Evolutionary conservation across 2,329 filamentous ascomycete species (phyloP), one percentile per base, ranked within the genome.

Genomic region (Mariannaea sp.): DNA sequence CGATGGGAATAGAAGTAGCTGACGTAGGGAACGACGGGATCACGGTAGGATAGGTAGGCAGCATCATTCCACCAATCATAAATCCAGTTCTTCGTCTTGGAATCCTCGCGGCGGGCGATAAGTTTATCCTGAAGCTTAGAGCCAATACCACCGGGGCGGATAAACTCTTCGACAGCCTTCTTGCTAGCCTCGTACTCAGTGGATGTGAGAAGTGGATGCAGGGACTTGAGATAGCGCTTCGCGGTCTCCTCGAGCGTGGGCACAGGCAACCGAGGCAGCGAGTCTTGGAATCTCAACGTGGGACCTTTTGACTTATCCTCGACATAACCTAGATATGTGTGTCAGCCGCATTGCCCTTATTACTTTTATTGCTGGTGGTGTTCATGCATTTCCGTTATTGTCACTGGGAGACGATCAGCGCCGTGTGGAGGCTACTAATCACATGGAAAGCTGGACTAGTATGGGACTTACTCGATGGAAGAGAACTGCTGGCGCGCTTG

Each of bases 1-100:
- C 91, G 86, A 78, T 97, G 93, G 49, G 92, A 97, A 80, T 99
- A 99, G 79, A 99, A 99, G 83, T 99, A 99, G 75, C 91, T 96
- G 68, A 99, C 94, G 71, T 97, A 99, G 57, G 94, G 94, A 14
- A 97, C 90, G 40, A 99, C 90, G 9, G 94, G 94, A 72, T 97
- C 94, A 62, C 93, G 89, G 79, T 97, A 97, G 61, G 77, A 82
- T 61, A 99, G 85, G 76, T 99, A 99, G 53, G 94, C 94, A 4
- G 86, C 85, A 47, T 96, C 85, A 73, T 99, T 97, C 94, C 94
- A 99, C 94, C 94, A 99, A 65, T 99, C 93, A 65, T 88, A 86
- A 52, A 99, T 81, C 94, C 94, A 99, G 77, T 97, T 99, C 77
- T 89, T 91, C 70, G 83, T 77, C 58, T 89, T 87, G 43, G 92